Evolutionary conservation across 1,284 basidiomycete species (phyloP), one percentile per base, ranked within the genome.

Genomic region (Hymenochaete sp.): DNA sequence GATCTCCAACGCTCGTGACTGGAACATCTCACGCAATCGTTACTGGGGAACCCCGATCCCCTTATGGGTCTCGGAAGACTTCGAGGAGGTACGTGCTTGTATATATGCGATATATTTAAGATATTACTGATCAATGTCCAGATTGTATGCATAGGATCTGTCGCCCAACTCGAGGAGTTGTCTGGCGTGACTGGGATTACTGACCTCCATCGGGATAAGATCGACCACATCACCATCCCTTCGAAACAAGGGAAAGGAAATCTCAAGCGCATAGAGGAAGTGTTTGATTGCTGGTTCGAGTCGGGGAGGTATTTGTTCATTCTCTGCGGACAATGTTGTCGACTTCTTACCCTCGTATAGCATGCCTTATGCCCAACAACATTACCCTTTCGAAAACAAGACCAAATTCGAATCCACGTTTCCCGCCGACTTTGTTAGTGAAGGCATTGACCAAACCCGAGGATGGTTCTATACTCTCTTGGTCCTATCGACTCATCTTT

Each of bases 221-320:
- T 98, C 57, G 93, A 98, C 64, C 78, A 89, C 59, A 90, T 99
- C 67, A 93, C 90, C 47, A 98, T 98, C 57, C 96, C 95, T 3
- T 97, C 93, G 26, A 72, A 85, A 60, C 66, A 81, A 62, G 95
- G 93, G 52, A 96, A 93, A 60, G 96, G 95, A 16, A 64, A 68
- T 16, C 69, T 99, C 35, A 89, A 77, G 63, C 82, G 95, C 49
- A 76, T 98, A 14, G 91, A 97, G 51, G 96, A 98, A 64, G 93
- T 99, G 25, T 98, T 99, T 63, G 96, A 99, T 64, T 99, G 96
- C 63, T 99, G 96, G 96, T 98, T 99, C 63, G 96, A 99, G 70
- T 98, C 95, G 5, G 96, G 96, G 66, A 92, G 87, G 90, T 90
- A 54, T 50, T 73, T 35, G 32, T 31, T 16, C 14, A 16, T 19